A percentile compares a stretch with the other conserved stretches of the same genome.
Conservation (phyloP, 164 flowering plant species). For the Saururus chinensis region DNA sequence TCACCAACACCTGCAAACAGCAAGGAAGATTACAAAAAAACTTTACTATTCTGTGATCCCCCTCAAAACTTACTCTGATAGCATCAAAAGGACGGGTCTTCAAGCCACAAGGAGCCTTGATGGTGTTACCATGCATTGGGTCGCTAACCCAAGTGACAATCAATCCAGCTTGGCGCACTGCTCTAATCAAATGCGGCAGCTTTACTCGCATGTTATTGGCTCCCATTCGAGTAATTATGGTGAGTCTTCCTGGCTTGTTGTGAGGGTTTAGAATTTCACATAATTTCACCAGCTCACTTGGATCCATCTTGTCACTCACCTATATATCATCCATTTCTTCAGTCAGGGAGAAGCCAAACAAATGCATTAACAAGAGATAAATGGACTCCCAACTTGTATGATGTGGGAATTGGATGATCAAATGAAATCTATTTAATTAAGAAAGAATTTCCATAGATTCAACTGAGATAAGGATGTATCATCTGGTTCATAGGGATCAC, state of each 20-base stretch:
- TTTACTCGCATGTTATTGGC: constrained; percentile 47
- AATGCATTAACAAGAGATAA: neutral
- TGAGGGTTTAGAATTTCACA: constrained; percentile 40
- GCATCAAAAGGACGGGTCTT: constrained; percentile 60
- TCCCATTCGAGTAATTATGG: constrained; percentile 47
- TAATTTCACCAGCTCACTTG: constrained; percentile 36
- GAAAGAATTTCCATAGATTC: too few species aligned
- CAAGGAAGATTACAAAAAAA: too few species aligned
- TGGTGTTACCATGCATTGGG: constrained; percentile 51
- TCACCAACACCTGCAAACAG: too few species aligned
- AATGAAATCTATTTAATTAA: too few species aligned
- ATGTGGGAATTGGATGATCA: neutral
- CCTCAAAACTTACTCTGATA: constrained; percentile 29
- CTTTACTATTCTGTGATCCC: too few species aligned
- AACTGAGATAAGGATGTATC: too few species aligned
- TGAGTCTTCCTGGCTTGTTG: constrained; percentile 43
- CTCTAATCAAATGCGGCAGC: constrained; percentile 43
- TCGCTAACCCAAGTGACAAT: constrained; percentile 56
- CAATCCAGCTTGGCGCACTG: constrained; percentile 41
- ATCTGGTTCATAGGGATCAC: constrained; percentile 1
- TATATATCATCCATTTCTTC: constrained; percentile 6
- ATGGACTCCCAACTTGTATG: neutral
- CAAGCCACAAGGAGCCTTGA: constrained; percentile 54
- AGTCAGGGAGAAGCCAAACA: neutral
- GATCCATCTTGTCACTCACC: constrained; percentile 54